phyloP scores from a whole-genome alignment of 2,329 filamentous ascomycete species.

The Thelonectria rubi region DNA sequence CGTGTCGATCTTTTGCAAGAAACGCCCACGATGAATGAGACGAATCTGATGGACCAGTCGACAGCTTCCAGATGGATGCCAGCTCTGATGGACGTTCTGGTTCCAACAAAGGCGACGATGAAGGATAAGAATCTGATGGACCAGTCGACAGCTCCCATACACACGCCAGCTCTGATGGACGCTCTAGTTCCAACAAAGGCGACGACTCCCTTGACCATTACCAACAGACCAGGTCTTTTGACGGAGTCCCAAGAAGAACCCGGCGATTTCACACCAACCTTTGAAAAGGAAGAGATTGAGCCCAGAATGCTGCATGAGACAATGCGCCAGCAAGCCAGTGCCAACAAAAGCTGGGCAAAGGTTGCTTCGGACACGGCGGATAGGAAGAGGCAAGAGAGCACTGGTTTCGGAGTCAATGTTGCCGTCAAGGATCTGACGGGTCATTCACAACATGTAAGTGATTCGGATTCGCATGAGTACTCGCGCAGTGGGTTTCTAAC shows the following conservation, averaged over 20 bases:
- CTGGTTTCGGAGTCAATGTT: constrained; percentile 24
- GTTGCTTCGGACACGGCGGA: constrained; percentile 12
- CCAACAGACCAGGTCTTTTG: no score
- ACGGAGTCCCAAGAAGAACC: background rate
- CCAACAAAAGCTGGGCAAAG: constrained; percentile 19
- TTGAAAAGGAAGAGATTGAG: constrained; percentile 21
- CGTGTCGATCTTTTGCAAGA: background rate
- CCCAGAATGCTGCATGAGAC: constrained; percentile 29
- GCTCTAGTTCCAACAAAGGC: no score
- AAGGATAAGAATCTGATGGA: constrained; percentile 35
- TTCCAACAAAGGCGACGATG: no score
- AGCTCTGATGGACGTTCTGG: constrained; percentile 27
- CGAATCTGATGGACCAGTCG: constrained; percentile 30
- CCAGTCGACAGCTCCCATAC: constrained; percentile 18
- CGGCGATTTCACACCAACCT: constrained; percentile 17
- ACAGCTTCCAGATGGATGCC: constrained; percentile 23
- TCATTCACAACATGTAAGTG: background rate
- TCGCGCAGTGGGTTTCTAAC: background rate
- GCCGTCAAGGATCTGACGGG: constrained; percentile 7
- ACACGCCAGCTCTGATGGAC: constrained; percentile 31
- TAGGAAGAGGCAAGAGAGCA: constrained; percentile 11
- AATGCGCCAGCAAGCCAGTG: constrained; percentile 36
- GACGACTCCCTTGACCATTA: no score
- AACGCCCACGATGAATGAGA: background rate
- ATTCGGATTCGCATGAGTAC: background rate